These are phyloP conservation scores for Trifolium pratense DNA, from an alignment of 306 rosid species.

Conservation along the genomic window DNA sequence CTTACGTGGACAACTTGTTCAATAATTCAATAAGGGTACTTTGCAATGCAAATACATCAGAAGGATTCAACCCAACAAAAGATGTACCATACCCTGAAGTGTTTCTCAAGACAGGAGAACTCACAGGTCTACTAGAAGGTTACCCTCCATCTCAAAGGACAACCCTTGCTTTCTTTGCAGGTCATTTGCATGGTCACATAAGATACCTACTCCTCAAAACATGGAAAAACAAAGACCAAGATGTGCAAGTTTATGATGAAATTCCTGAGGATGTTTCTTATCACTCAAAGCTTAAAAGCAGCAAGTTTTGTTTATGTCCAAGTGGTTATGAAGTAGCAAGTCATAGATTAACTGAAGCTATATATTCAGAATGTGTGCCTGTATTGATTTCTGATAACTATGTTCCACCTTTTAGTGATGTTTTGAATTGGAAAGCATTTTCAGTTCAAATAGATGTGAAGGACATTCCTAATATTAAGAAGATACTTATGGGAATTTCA, in stretches of 20 bases:
- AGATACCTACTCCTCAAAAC: slow-evolving; percentile 47
- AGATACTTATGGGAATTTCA: slow-evolving; percentile 58
- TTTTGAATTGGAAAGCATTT: slow-evolving; percentile 60
- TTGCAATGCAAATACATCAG: slow-evolving; percentile 71
- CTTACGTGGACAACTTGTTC: slow-evolving; percentile 51
- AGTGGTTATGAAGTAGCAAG: slow-evolving; percentile 71
- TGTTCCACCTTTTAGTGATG: slow-evolving; percentile 64
- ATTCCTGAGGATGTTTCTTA: slow-evolving; percentile 53
- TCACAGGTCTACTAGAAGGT: slow-evolving; percentile 49
- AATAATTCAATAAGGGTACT: slow-evolving; percentile 62
- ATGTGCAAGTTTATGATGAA: slow-evolving; percentile 56
- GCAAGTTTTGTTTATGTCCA: slow-evolving; percentile 67
- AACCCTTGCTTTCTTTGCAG: slow-evolving; percentile 68
- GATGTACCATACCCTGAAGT: slow-evolving; percentile 67
- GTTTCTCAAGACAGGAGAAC: slow-evolving; percentile 43
- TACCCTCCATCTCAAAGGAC: slow-evolving; percentile 47
- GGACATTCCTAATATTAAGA: slow-evolving; percentile 59
- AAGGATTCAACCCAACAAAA: slow-evolving; percentile 67
- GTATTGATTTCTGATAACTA: slow-evolving; percentile 61
- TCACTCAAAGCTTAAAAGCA: slow-evolving; percentile 50
- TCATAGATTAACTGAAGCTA: slow-evolving; percentile 63
- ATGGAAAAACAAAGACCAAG: slow-evolving; percentile 67
- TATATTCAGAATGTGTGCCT: slow-evolving; percentile 67
- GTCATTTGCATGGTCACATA: slow-evolving; percentile 61
- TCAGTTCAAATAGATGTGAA: slow-evolving; percentile 52